phyloP scores from a whole-genome alignment of 2,329 filamentous ascomycete genomes.

The Botrytis elliptica region DNA sequence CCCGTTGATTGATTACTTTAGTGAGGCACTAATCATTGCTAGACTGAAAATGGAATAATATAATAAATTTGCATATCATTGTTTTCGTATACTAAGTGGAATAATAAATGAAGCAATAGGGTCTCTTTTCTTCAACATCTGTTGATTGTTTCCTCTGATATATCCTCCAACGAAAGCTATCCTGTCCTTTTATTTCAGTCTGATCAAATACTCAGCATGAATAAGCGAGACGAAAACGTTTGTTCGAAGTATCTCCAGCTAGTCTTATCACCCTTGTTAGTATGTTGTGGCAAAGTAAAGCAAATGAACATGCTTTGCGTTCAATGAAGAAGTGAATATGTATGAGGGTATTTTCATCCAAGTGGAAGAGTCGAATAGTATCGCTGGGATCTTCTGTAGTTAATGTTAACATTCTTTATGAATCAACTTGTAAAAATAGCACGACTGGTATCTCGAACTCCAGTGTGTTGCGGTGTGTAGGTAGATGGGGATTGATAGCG shows the following conservation, averaged over 20 bases:
- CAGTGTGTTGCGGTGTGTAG: background rate
- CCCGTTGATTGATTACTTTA: background rate
- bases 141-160: background rate
- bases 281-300: background rate
- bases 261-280: no score
- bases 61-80: accelerated
- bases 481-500: background rate
- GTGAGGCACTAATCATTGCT: background rate
- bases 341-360: background rate
- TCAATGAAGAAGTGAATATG: background rate
- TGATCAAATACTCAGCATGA: no score
- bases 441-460: background rate
- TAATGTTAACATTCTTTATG: background rate
- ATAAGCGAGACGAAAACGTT: no score
- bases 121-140: background rate
- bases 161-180: background rate
- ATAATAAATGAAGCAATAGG: background rate
- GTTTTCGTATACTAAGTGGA: accelerated
- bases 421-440: background rate
- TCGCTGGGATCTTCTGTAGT: background rate
- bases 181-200: background rate
- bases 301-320: background rate
- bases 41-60: background rate
- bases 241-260: background rate
- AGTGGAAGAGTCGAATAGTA: background rate